phyloP scores from a whole-genome alignment of 2,329 filamentous ascomycete species.

The Aspergillus carbonarius region DNA sequence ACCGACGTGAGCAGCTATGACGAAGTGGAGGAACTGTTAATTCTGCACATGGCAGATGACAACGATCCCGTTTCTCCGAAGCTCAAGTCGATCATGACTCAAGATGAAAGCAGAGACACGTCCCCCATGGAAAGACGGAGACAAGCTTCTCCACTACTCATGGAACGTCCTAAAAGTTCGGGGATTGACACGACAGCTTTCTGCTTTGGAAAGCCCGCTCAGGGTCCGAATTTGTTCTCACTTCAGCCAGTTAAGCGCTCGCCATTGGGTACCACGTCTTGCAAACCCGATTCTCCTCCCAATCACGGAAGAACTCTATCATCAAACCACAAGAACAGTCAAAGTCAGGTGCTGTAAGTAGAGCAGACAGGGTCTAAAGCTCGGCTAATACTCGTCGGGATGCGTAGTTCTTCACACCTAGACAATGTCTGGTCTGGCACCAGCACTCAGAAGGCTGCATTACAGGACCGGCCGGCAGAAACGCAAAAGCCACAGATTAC shows the following conservation, averaged over 20 bases:
- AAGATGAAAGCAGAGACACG: constrained; percentile 15
- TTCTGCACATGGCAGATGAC: constrained; percentile 19
- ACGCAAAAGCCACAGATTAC: not conserved
- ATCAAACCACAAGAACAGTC: not conserved
- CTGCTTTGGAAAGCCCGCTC: constrained; percentile 35
- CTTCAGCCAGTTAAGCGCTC: constrained; percentile 18
- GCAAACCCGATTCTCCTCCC: not conserved
- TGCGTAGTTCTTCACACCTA: not conserved
- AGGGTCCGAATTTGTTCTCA: constrained; percentile 24
- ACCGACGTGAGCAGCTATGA: constrained; percentile 9
- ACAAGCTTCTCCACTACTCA: constrained; percentile 22
- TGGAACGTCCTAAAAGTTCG: constrained; percentile 34
- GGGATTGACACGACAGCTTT: constrained; percentile 30
- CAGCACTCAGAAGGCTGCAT: not conserved
- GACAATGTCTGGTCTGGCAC: not conserved
- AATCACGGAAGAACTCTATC: not conserved
- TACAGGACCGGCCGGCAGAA: not conserved
- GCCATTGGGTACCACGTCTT: not conserved
- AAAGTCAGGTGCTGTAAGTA: not conserved
- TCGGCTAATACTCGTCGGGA: not conserved
- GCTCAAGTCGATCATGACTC: constrained; percentile 13
- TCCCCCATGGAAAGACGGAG: constrained; percentile 2
- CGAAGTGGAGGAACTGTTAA: constrained; percentile 20
- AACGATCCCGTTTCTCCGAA: constrained; percentile 17
- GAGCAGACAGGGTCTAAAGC: not conserved